Percentiles rank a stretch among this genome's conserved stretches.
Conservation (phyloP, 176 grass and related monocot species). For the Carex parvula region DNA sequence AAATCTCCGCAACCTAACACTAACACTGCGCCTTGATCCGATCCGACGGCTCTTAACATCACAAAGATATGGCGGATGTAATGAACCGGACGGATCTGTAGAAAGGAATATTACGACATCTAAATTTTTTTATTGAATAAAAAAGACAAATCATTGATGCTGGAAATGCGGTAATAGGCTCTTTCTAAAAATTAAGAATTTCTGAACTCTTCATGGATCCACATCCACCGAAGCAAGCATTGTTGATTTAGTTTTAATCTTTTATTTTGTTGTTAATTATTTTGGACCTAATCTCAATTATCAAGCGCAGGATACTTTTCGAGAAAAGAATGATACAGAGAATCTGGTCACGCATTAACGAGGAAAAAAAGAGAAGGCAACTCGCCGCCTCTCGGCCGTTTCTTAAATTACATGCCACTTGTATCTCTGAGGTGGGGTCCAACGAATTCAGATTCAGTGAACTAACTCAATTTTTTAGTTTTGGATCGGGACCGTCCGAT, state of each 20-base stretch:
- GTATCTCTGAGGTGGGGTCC: not conserved
- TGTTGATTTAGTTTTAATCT: not conserved
- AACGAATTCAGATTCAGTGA: too few species aligned
- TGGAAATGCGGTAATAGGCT: not conserved
- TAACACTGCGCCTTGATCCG: not conserved
- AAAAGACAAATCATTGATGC: not conserved
- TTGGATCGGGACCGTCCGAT: too few species aligned
- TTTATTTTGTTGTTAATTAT: not conserved
- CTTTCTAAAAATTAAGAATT: conserved; percentile 5
- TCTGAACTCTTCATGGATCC: not conserved
- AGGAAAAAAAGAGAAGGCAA: not conserved
- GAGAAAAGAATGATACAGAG: not conserved
- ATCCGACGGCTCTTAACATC: not conserved
- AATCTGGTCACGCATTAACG: not conserved
- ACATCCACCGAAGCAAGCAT: not conserved
- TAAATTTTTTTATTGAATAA: not conserved
- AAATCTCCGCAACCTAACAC: not conserved
- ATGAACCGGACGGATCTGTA: not conserved
- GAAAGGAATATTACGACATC: not conserved
- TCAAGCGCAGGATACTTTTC: not conserved
- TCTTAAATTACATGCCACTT: not conserved
- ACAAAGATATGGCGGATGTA: not conserved
- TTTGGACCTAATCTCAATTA: not conserved
- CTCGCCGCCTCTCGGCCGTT: conserved; percentile 13
- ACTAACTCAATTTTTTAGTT: too few species aligned